Base-by-base conservation (phyloP, 768 basidiomycete genomes). In the Suillus spraguei region DNA sequence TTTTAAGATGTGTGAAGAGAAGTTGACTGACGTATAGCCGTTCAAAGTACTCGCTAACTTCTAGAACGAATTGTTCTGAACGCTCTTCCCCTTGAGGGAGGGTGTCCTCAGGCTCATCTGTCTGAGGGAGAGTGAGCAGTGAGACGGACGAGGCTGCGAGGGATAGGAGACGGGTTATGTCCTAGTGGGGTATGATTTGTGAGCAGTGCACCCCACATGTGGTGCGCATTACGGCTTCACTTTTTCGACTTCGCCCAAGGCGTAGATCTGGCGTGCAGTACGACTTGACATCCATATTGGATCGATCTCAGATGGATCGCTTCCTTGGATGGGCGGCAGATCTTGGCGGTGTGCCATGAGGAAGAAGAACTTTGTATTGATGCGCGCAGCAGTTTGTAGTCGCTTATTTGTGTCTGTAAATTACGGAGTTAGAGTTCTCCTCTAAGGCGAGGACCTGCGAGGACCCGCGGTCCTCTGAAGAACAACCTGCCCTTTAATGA, bases 11-110 rank as follows among this genome's bases (percentile, higher is more conserved):
- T 58, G 20, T 9, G 50, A 52, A 20, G 38, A 33, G 46, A 46
- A 32, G 60, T 49, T n/a, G 80, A 73, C 83, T 61, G 69, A 93
- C 92, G 72, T 94, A 88, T 10, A 94, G 80, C 33, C 89, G 87
- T 68, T 92, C 88, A 70, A 93, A 94, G 74, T 93, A 94, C 71
- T 92, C 90, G 79, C 88, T 89, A 59, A 90, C 90, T 78, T 93
- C 90, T 47, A 89, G 81, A 46, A 93, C 92, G 67, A 94, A 93
- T 69, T 92, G 89, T 71, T 94, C 91, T 16, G 90, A 92, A 41
- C 92, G 82, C 74, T 94, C 92, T 64, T 89, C 92, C 46, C 91
- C 92, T 69, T 90, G 88, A 3, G 91, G 91, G 9, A 93, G 81
- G 61, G 77, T 81, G 60, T 90, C 88, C 8, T 85, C 85, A 4